Evolutionary conservation across 225 moss, liverwort and hornwort species (phyloP).

Genomic region (Lunularia cruciata): DNA sequence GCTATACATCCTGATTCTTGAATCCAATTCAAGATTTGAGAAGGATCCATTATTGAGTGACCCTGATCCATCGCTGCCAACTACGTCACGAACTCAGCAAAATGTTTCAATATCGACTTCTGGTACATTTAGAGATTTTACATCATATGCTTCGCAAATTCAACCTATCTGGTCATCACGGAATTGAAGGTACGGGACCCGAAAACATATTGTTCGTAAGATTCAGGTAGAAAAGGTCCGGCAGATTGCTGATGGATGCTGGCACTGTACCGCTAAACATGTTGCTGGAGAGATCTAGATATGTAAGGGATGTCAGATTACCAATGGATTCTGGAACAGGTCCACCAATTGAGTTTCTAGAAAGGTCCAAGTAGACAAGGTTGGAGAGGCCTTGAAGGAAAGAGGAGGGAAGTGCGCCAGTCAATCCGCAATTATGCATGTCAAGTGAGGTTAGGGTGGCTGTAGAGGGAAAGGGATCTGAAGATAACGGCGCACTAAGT

Average conservation of each 20-base stretch:
- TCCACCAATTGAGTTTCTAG: slow-evolving; percentile 17
- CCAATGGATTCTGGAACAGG: slow-evolving; percentile 20
- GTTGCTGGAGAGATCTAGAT: slow-evolving; percentile 30
- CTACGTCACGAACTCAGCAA: too few species aligned
- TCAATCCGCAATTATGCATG: slow-evolving; percentile 16
- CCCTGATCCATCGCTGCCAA: too few species aligned
- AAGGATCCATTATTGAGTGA: too few species aligned
- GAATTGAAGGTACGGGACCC: slow-evolving; percentile 22
- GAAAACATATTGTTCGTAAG: slow-evolving; percentile 26
- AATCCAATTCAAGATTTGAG: too few species aligned
- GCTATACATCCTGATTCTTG: too few species aligned
- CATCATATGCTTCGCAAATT: too few species aligned
- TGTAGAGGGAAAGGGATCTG: neutral
- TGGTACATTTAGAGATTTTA: too few species aligned
- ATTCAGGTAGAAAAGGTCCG: slow-evolving; percentile 23
- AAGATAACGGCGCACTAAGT: slow-evolving; percentile 21
- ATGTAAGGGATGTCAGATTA: slow-evolving; percentile 3
- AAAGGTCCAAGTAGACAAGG: slow-evolving; percentile 20
- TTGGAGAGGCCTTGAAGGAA: slow-evolving; percentile 14
- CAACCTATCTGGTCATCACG: too few species aligned
- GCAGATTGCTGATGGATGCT: neutral
- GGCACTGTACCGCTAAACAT: slow-evolving; percentile 22
- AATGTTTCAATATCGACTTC: too few species aligned
- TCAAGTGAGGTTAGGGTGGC: slow-evolving; percentile 12
- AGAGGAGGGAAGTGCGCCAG: slow-evolving; percentile 17